Percentiles rank a stretch among this genome's conserved stretches.
Conservation (phyloP, 176 grass and related monocot genomes). For the Eleusine indica region DNA sequence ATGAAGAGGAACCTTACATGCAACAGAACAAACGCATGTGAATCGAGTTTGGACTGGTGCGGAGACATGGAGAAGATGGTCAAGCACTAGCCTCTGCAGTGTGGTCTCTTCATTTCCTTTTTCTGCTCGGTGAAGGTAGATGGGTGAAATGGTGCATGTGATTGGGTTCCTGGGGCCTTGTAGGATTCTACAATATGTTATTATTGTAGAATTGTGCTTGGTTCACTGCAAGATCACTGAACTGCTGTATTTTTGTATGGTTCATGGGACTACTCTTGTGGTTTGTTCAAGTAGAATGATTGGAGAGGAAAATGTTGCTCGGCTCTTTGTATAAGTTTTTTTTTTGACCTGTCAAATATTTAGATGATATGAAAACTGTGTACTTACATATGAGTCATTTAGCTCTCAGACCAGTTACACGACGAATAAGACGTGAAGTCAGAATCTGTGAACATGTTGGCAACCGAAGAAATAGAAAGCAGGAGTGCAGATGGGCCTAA, state of each 20-base stretch:
- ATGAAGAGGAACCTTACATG: constrained; percentile 44
- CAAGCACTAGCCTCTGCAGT: constrained; percentile 42
- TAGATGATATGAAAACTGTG: not conserved
- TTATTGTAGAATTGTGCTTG: not conserved
- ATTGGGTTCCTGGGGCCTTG: constrained; percentile 32
- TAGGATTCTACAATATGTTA: not conserved
- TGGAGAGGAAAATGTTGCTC: not conserved
- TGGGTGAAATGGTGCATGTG: constrained; percentile 37
- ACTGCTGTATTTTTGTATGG: not conserved
- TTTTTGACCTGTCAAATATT: not conserved
- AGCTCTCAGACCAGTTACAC: not conserved
- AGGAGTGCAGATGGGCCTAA: not conserved
- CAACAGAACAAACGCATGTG: constrained; percentile 70
- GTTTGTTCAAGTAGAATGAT: not conserved
- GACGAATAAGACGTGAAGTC: too few relatives aligned
- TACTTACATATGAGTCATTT: not conserved
- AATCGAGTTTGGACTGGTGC: constrained; percentile 60
- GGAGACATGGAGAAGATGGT: constrained; percentile 44
- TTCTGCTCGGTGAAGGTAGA: not conserved
- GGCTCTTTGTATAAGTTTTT: not conserved
- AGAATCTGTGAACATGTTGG: not conserved
- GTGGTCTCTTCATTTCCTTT: constrained; percentile 21
- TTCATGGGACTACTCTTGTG: too few relatives aligned
- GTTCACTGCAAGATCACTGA: constrained; percentile 5
- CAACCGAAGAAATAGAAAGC: not conserved